Evolutionary conservation across 2,329 filamentous ascomycete genomes (phyloP), one percentile per base, ranked within the genome.

Genomic region (Blumeria graminis): DNA sequence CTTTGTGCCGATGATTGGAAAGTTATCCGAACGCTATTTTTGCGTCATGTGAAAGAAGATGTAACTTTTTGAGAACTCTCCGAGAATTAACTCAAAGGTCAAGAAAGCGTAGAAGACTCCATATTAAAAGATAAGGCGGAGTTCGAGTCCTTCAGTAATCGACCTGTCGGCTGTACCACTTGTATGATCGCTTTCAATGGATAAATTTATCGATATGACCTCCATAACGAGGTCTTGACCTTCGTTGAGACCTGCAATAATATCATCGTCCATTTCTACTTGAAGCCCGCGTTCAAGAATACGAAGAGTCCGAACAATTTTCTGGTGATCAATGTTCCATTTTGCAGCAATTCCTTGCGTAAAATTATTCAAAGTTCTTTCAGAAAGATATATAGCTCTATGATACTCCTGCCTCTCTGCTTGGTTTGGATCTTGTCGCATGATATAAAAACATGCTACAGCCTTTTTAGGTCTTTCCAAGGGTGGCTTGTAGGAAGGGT

Each of bases 161-260:
- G 60, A 56, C 38, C 62, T 61, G 43, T 61, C 61, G 55, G 63
- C 61, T 14, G 60, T 58, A 48, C 58, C 60, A 43, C 56, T 60
- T 46, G 56, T 55, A 33, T 58, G 62, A 48, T 65, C 63, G 57
- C 62, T 62, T 55, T 67, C 64, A 43, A 64, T 62, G 53, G 59
- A 58, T 46, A 63, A 55, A 65, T 81, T 77, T 33, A 80, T 65
- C 1, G 72, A 70, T 34, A 67, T 63, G 45, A 85, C 73, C 62
- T 92, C 82, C 57, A 85, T 75, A 58, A 82, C 77, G 83, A 96
- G 92, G 65, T 94, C 90, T 68, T 96, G 87, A 35, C 88, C 89
- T 70, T 98, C 92, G 1, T 80, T 77, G 55, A 96, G 73, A 67
- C 90, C 84, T 48, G 77, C 77, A 35, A 96, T 78, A 52, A 93